Conservation (phyloP, 805 yeast species). For the Zygotorulaspora chibaensis region DNA sequence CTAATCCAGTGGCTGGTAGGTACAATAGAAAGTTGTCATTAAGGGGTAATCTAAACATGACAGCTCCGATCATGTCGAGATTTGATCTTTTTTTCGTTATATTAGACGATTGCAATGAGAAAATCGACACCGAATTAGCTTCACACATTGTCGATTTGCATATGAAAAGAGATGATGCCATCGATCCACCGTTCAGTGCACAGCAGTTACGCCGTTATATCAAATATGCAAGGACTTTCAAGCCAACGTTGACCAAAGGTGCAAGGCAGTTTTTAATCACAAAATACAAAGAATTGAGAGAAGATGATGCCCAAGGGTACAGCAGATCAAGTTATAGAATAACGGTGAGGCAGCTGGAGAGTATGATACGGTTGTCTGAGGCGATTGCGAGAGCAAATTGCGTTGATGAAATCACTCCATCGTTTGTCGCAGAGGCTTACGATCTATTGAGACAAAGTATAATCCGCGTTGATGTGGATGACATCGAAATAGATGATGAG, state of each 20-base stretch:
- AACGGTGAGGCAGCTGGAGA: constrained; percentile 94
- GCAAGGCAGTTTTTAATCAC: constrained; percentile 74
- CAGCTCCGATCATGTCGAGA: constrained; percentile 98
- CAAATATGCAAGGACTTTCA: constrained; percentile 87
- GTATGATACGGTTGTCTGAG: constrained; percentile 87
- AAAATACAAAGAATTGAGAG: constrained; percentile 79
- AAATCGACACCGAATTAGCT: constrained; percentile 84
- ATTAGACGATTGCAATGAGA: constrained; percentile 89
- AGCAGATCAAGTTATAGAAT: constrained; percentile 80
- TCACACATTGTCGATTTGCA: constrained; percentile 90
- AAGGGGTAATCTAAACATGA: constrained; percentile 85
- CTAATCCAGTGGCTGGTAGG: constrained; percentile 96
- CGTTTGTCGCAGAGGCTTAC: constrained; percentile 89
- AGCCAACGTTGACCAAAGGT: constrained; percentile 77
- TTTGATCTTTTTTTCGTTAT: constrained; percentile 94
- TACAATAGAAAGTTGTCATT: constrained; percentile 83
- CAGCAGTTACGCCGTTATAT: constrained; percentile 86
- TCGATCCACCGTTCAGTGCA: constrained; percentile 81
- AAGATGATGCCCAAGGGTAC: constrained; percentile 85
- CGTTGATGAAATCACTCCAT: constrained; percentile 77
- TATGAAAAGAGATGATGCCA: constrained; percentile 85
- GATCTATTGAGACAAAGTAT: constrained; percentile 85
- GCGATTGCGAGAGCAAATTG: constrained; percentile 98
- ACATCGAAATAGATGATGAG: constrained; percentile 69
- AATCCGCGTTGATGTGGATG: constrained; percentile 91